Evolutionary conservation across 108 stramenopile species (phyloP).

Genomic region (Conticribra guillardii): DNA sequence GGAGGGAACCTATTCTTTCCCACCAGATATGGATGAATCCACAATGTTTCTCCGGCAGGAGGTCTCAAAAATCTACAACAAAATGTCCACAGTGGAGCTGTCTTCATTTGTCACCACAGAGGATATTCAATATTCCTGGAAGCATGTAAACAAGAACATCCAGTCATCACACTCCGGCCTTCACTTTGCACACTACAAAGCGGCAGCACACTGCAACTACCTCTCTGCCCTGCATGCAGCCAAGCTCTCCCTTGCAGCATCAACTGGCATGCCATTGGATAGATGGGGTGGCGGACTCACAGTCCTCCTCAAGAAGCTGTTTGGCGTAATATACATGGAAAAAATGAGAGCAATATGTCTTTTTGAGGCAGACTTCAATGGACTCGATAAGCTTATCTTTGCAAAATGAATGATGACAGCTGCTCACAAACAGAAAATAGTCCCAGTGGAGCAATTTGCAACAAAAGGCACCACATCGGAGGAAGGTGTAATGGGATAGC

Average conservation of each 20-base stretch:
- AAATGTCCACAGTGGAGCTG: slow-evolving; percentile 5
- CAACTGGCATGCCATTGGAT: slow-evolving; percentile 5
- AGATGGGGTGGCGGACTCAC: slow-evolving; percentile 5
- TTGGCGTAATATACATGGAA: slow-evolving; percentile 10
- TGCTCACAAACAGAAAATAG: neutral
- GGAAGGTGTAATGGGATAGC: neutral
- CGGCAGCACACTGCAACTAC: neutral
- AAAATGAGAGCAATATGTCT: slow-evolving; percentile 23
- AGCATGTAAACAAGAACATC: no score
- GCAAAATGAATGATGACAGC: slow-evolving; percentile 7
- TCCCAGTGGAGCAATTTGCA: slow-evolving; percentile 20
- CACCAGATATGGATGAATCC: neutral
- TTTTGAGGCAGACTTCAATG: slow-evolving; percentile 20
- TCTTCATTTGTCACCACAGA: neutral
- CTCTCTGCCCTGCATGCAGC: slow-evolving; percentile 16
- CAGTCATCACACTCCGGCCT: no score
- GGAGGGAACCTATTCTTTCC: slow-evolving; percentile 5
- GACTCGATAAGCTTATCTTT: slow-evolving; percentile 21
- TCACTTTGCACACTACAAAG: slow-evolving; percentile 24
- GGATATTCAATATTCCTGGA: no score
- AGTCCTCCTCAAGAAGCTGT: slow-evolving; percentile 15
- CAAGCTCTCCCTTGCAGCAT: slow-evolving; percentile 17
- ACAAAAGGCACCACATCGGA: neutral
- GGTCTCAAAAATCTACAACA: neutral
- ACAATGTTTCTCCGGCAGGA: neutral